These are phyloP conservation scores for Sanghuangporus sanghuang DNA, from an alignment of 1,284 basidiomycete species.

Conservation along the genomic window DNA sequence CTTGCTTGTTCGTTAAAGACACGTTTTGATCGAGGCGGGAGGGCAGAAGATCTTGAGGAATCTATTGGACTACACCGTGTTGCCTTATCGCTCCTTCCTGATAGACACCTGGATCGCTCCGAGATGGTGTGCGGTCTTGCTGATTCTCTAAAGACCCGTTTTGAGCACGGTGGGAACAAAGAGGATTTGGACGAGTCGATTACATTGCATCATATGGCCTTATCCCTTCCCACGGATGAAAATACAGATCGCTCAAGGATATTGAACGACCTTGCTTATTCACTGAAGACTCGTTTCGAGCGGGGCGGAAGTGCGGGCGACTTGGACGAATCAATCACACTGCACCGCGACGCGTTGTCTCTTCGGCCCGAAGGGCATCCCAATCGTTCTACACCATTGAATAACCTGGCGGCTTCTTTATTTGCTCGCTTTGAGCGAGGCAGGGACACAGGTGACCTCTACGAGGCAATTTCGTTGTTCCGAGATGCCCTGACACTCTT, in stretches of 20 bases:
- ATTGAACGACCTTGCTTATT: not conserved
- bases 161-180: not conserved
- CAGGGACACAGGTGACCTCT: too few relatives aligned
- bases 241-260: not conserved
- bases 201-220: not conserved
- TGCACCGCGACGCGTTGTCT: not conserved
- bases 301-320: not conserved
- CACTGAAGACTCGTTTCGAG: not conserved
- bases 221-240: not conserved
- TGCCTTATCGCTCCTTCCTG: not conserved
- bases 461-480: too few relatives aligned
- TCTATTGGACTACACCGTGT: not conserved
- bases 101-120: not conserved
- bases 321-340: too few relatives aligned
- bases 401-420: not conserved
- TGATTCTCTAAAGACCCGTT: not conserved
- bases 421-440: not conserved
- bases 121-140: not conserved
- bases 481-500: too few relatives aligned
- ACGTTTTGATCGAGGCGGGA: constrained; percentile 12
- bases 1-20: not conserved
- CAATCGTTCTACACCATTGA: not conserved
- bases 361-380: not conserved
- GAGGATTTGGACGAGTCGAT: not conserved
- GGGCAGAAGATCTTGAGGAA: constrained; percentile 16